These are phyloP conservation scores for button mushroom (Agaricus bisporus) DNA, from an alignment of 768 basidiomycete genomes.

Conservation along the genomic window DNA sequence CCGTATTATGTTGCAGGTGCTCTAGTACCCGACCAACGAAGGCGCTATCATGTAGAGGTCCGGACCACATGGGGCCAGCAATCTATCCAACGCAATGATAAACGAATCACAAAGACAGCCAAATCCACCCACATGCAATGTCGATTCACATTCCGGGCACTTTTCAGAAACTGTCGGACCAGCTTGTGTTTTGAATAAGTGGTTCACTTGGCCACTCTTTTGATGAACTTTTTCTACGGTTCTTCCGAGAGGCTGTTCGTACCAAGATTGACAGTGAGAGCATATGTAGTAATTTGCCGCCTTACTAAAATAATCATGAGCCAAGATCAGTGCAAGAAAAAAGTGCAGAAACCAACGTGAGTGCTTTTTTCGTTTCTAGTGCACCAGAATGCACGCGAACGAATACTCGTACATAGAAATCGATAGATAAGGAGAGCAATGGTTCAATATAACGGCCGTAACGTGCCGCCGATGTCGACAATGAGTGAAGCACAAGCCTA, in stretches of 20 bases:
- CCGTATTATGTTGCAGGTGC: constrained; percentile 58
- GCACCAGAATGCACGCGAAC: constrained; percentile 71
- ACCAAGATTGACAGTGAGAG: constrained; percentile 71
- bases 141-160: constrained; percentile 80
- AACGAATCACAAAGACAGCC: not conserved
- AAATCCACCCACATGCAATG: constrained; percentile 57
- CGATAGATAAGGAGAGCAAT: constrained; percentile 85
- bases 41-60: constrained; percentile 68
- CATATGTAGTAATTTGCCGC: constrained; percentile 85
- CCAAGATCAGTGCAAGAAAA: constrained; percentile 1
- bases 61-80: constrained; percentile 97
- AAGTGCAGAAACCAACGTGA: constrained; percentile 48
- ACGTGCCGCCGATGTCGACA: constrained; percentile 83
- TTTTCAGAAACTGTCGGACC: constrained; percentile 61
- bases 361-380: constrained; percentile 75
- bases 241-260: constrained; percentile 82
- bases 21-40: constrained; percentile 74
- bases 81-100: constrained; percentile 37
- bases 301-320: constrained; percentile 48
- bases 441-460: constrained; percentile 93
- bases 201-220: constrained; percentile 49
- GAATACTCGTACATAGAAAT: constrained; percentile 95
- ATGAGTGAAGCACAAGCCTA: constrained; percentile 80
- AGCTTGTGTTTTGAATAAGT: constrained; percentile 62
- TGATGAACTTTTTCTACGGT: constrained; percentile 56